Evolutionary conservation across 202 grass and related monocot species (phyloP), one percentile per base, ranked within the genome.

Genomic region (Thinopyrum obtusiflorum): DNA sequence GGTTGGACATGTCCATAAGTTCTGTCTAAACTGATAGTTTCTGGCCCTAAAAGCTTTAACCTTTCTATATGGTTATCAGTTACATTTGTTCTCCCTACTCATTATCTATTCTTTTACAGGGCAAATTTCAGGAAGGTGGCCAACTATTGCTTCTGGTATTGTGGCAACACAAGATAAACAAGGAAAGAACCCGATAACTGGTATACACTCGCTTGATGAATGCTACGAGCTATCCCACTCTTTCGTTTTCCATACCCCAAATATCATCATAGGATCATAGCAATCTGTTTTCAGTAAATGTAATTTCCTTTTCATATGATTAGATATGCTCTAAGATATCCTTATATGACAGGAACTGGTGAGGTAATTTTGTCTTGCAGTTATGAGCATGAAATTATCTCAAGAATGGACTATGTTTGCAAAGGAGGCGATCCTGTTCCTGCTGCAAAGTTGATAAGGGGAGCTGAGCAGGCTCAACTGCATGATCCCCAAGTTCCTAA

Each of bases 101-200:
- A 76, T 75, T 28, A n/a, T 67, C 25, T 73, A 80, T 24, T 80
- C 33, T 80, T 65, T 85, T 70, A 55, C 62, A 97, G 88, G 88
- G 78, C 79, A 92, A 73, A 84, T 27, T 88, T 91, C 73, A 20
- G 87, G 91, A 88, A 82, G 80, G 21, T 36, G 36, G 4, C 79
- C 82, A 37, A 79, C 82, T 66, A 87, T 86, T 86, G 36, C 84
- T 85, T 82, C 81, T 90, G 82, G 84, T 89, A 81, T 17, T 87
- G 76, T 76, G 40, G 70, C 2, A 7, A 37, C 71, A 82, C 79
- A 55, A 61, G 83, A 91, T 80, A 87, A 87, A 91, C 80, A 77
- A 73, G 77, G 81, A 72, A 86, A 94, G 65, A 39, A 29, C 51
- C 77, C 40, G 17, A 21, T 26, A 59, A 66, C 61, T 79, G 88